Conservation (phyloP, 352 stramenopile species). For the Phytopythium ostracodes region DNA sequence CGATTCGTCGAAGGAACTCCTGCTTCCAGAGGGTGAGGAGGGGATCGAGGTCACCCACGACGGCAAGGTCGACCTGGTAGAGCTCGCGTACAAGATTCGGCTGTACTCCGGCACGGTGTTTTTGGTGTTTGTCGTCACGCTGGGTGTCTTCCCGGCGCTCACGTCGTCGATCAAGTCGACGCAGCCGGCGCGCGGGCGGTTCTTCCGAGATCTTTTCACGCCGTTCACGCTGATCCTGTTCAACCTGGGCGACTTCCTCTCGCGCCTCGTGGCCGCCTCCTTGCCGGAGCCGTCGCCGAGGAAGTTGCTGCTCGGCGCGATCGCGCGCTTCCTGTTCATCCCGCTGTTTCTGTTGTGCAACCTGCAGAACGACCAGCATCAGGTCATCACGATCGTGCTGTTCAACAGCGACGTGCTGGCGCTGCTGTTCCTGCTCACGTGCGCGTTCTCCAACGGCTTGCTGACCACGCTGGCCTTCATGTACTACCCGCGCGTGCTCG, state of each 20-base stretch:
- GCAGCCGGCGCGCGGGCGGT: slow-evolving; percentile 32
- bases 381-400: slow-evolving; percentile 65
- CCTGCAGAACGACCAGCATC: slow-evolving; percentile 59
- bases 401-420: slow-evolving; percentile 70
- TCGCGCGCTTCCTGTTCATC: slow-evolving; percentile 49
- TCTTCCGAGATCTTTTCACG: slow-evolving; percentile 69
- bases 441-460: slow-evolving; percentile 69
- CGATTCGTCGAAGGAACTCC: slow-evolving; percentile 25
- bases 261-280: slow-evolving; percentile 45
- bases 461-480: slow-evolving; percentile 73
- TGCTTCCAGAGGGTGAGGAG: slow-evolving; percentile 17
- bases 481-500: slow-evolving; percentile 61
- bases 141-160: slow-evolving; percentile 72
- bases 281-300: slow-evolving; percentile 25
- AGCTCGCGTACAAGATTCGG: slow-evolving; percentile 56
- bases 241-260: slow-evolving; percentile 70
- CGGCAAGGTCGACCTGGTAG: slow-evolving; percentile 39
- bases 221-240: slow-evolving; percentile 77
- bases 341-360: slow-evolving; percentile 78
- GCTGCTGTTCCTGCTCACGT: slow-evolving; percentile 49
- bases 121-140: slow-evolving; percentile 71
- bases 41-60: slow-evolving; percentile 1
- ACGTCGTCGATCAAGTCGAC: slow-evolving; percentile 67
- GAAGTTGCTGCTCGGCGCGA: slow-evolving; percentile 31
- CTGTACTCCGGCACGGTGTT: slow-evolving; percentile 60